phyloP scores from a whole-genome alignment of 2,329 filamentous ascomycete species.

The Trichoderma afroharzianum region DNA sequence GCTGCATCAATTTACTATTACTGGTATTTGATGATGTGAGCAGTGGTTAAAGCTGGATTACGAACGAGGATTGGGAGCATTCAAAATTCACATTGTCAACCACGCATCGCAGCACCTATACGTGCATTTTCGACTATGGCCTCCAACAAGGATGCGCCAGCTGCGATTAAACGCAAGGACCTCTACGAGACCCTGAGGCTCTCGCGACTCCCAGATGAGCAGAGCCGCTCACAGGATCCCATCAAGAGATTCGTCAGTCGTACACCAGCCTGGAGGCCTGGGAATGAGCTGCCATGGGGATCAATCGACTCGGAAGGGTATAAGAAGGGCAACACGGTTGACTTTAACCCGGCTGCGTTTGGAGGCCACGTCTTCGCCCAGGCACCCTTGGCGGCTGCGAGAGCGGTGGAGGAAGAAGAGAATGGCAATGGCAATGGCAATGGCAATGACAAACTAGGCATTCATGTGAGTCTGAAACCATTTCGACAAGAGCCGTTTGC shows the following conservation, averaged over 20 bases:
- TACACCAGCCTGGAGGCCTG: slow-evolving; percentile 33
- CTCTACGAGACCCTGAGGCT: slow-evolving; percentile 32
- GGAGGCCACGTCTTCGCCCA: slow-evolving; percentile 39
- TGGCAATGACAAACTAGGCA: slow-evolving; percentile 27
- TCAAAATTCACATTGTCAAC: neutral
- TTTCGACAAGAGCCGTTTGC: neutral
- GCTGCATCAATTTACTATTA: neutral
- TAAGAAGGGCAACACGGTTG: neutral
- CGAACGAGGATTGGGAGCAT: neutral
- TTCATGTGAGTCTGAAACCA: slow-evolving; percentile 35
- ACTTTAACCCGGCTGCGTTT: slow-evolving; percentile 21
- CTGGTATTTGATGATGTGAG: neutral
- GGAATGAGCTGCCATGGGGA: slow-evolving; percentile 31
- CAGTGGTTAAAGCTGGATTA: neutral
- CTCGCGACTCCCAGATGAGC: slow-evolving; percentile 22
- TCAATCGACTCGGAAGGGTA: slow-evolving; percentile 15
- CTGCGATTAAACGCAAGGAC: slow-evolving; percentile 22
- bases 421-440: slow-evolving; percentile 4
- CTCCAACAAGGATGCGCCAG: neutral
- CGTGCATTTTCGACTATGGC: neutral
- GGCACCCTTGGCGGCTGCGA: slow-evolving; percentile 35
- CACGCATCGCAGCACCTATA: neutral
- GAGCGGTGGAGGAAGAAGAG: slow-evolving; percentile 29
- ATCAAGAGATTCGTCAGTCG: slow-evolving; percentile 30
- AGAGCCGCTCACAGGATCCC: neutral